Evolutionary conservation across 441 rosid genomes (phyloP), one percentile per base, ranked within the genome.

Genomic region (Rhodomyrtus psidioides): DNA sequence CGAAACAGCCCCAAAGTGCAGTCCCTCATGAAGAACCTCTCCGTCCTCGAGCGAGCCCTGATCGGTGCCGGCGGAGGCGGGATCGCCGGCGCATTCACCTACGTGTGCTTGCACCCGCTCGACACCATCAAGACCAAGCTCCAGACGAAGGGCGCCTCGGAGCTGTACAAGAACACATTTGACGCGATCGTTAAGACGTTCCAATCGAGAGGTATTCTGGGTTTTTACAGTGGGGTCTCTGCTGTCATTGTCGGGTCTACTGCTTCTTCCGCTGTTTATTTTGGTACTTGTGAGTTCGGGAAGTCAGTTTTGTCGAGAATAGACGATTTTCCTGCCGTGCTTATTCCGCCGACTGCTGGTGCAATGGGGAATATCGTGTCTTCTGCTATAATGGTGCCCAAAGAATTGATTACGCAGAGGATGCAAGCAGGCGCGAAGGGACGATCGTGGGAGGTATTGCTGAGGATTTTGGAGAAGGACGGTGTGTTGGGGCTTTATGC

Each of bases 161-260:
- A 92, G 89, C 60, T 94, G 46, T 97, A 95, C 87, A 88, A 85
- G n/a, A 93, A 86, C 92, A 90, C 97, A 6, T 87, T 95, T 81
- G 98, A 97, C 84, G 98, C 96, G 5, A 83, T 95, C 14, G 92
- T 87, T 49, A 97, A 96, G 75, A 95, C 99, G 2, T 95, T 97
- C 85, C 96, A 93, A 83, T 87, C 91, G 26, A 95, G 91, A 86
- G 99, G 99, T 30, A 86, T 97, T 84, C 82, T 92, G 39, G 99
- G 99, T 59, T 95, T 97, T 85, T 97, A 96, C 85, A 91, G 98
- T 23, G 99, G 99, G 54, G 91, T 96, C 34, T 95, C 98, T 19
- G 98, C 99, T 23, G 99, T 96, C 54, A 92, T 97, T 83, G 97
- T 96, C 23, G 99, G 99, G n/a, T 96, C 98, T 2, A 94, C 98